Evolutionary conservation across 2,329 filamentous ascomycete species (phyloP), one percentile per base, ranked within the genome.

Genomic region (Beauveria rudraprayagi): DNA sequence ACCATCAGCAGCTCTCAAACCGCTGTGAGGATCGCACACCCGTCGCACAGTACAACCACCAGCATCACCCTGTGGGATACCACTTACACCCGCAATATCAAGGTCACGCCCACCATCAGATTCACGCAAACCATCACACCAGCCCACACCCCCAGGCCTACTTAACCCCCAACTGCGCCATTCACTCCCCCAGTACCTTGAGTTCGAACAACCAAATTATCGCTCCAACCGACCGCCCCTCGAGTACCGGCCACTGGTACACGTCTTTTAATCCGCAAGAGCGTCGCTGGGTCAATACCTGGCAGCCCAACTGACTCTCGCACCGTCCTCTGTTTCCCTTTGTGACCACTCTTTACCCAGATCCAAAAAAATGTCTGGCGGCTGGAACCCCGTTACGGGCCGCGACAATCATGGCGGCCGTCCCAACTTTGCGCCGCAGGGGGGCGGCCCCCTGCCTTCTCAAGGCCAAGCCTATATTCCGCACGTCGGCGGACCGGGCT

Each of bases 371-470:
- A 76, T 76, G 73, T 70, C 73, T 54, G 70, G 71, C 46, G 74
- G 74, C 43, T 76, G 74, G 73, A 77, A 78, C 61, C 75, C 75
- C 5, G 61, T 73, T 16, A 70, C 71, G 40, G 71, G 76, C 22
- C 74, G 74, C 17, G 76, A 78, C 63, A 61, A 68, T n/a, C 65
- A 67, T 11, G 70, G 69, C 22, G 54, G 62, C 41, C 70, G 70
- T 1, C 75, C 75, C 5, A 65, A 67, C 16, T 68, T 68, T 60
- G 67, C 74, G 37, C 74, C 74, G 4, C 67, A 63, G 37, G 71
- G 73, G 17, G 70, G 66, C 22, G 70, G 67, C 16, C 70, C 74
- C 17, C 41, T 72, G 26, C 72, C 71, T 1, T 62, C 66, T 22
- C 73, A 71, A 52, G 73, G 73, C 61, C 73, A 77, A 61, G 67